phyloP scores from a whole-genome alignment of 1,284 basidiomycete species.

The Chiua sp. region DNA sequence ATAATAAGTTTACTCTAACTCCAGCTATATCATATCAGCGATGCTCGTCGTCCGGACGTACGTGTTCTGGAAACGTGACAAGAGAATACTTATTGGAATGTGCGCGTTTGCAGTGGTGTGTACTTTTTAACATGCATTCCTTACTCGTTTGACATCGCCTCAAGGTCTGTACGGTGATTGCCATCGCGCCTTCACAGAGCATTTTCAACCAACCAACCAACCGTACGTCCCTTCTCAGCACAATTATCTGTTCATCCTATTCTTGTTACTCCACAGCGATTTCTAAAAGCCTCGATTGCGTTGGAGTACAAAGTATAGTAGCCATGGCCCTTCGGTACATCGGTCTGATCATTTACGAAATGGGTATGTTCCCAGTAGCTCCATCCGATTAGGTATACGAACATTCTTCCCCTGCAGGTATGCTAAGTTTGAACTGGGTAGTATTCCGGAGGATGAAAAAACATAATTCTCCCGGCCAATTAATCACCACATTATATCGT shows the following conservation, averaged over 20 bases:
- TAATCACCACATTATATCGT: slow-evolving; percentile 23
- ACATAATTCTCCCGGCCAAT: slow-evolving; percentile 9
- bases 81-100: slow-evolving; percentile 23
- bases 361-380: slow-evolving; percentile 7
- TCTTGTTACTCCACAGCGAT: slow-evolving; percentile 9
- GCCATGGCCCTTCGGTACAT: slow-evolving; percentile 16
- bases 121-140: background rate
- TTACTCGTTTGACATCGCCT: background rate
- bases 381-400: background rate
- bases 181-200: slow-evolving; percentile 19
- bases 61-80: slow-evolving; percentile 25
- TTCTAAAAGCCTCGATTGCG: slow-evolving; percentile 17
- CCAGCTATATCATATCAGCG: slow-evolving; percentile 2
- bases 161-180: slow-evolving; percentile 11
- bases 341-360: slow-evolving; percentile 23
- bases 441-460: slow-evolving; percentile 23
- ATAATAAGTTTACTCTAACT: background rate
- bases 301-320: slow-evolving; percentile 7
- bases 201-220: slow-evolving; percentile 3
- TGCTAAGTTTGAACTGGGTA: slow-evolving; percentile 23
- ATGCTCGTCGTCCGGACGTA: slow-evolving; percentile 32
- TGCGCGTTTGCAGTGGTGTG: slow-evolving; percentile 18
- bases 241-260: background rate
- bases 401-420: slow-evolving; percentile 10
- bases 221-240: slow-evolving; percentile 5